phyloP scores from a whole-genome alignment of 176 grass and related monocot genomes.

The Aegilops umbellulata region DNA sequence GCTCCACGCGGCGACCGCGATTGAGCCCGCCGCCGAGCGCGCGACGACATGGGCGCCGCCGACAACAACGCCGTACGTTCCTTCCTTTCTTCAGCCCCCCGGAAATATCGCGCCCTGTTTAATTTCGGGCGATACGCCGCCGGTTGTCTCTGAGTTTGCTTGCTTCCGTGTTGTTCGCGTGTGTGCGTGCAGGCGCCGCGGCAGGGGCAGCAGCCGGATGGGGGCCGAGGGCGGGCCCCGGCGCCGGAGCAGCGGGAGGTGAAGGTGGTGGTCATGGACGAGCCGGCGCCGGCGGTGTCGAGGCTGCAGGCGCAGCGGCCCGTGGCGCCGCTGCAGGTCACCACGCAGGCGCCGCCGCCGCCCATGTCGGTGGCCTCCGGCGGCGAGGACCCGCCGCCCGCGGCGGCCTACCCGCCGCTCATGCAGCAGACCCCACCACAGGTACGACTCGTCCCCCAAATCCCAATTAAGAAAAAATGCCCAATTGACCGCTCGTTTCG shows the following conservation, averaged over 20 bases:
- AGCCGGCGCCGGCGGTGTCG: slow-evolving; percentile 27
- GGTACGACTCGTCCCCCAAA: slow-evolving; percentile 24
- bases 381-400: slow-evolving; percentile 32
- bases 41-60: slow-evolving; percentile 48
- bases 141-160: background rate
- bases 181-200: slow-evolving; percentile 11
- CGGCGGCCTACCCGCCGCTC: slow-evolving; percentile 35
- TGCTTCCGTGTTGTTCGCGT: background rate
- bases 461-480: slow-evolving; percentile 8
- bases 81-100: background rate
- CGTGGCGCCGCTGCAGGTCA: slow-evolving; percentile 73
- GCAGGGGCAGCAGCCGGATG: slow-evolving; percentile 20
- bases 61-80: slow-evolving; percentile 43
- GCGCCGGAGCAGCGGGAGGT: slow-evolving; percentile 28
- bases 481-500: background rate
- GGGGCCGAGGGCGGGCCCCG: background rate
- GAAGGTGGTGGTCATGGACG: slow-evolving; percentile 38
- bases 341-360: slow-evolving; percentile 49
- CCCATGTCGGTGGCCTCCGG: slow-evolving; percentile 41
- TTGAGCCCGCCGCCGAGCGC: background rate
- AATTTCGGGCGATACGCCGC: background rate
- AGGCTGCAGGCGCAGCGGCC: slow-evolving; percentile 69
- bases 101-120: slow-evolving; percentile 3
- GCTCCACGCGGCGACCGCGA: background rate
- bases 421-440: slow-evolving; percentile 40